These are phyloP conservation scores for Aspergillus wentii DNA, from an alignment of 495 filamentous ascomycete genomes.

Conservation along the genomic window DNA sequence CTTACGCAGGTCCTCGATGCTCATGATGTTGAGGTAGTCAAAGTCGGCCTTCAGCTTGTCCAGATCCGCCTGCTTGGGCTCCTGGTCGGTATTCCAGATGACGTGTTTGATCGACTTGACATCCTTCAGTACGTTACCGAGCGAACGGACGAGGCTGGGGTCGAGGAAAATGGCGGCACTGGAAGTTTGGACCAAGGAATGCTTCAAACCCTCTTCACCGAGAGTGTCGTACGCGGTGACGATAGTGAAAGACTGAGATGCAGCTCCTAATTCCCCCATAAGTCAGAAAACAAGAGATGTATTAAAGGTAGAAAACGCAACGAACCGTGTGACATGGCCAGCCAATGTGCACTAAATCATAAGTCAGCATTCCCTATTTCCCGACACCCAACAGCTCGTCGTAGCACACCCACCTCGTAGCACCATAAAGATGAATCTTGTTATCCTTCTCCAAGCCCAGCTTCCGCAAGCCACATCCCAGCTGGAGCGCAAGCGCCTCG, in stretches of 20 bases:
- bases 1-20: constrained; percentile 80
- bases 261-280: constrained; percentile 41
- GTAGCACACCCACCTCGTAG: constrained; percentile 57
- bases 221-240: constrained; percentile 98
- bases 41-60: constrained; percentile 72
- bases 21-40: constrained; percentile 65
- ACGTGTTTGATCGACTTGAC: constrained; percentile 74
- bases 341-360: constrained; percentile 60
- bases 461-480: constrained; percentile 75
- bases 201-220: constrained; percentile 85
- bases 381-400: too few relatives aligned
- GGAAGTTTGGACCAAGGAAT: constrained; percentile 83
- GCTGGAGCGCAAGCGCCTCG: constrained; percentile 64
- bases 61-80: constrained; percentile 72
- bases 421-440: constrained; percentile 83
- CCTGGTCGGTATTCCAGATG: constrained; percentile 81
- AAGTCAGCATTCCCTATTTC: constrained; percentile 3
- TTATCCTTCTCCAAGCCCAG: constrained; percentile 70
- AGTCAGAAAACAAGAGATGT: background rate
- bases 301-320: background rate
- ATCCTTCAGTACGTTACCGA: constrained; percentile 76
- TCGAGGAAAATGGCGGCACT: constrained; percentile 90
- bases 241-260: constrained; percentile 90
- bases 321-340: constrained; percentile 65
- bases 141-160: constrained; percentile 71